Conservation (phyloP, 73 alveolate genomes). For the Paramecium biaurelia region DNA sequence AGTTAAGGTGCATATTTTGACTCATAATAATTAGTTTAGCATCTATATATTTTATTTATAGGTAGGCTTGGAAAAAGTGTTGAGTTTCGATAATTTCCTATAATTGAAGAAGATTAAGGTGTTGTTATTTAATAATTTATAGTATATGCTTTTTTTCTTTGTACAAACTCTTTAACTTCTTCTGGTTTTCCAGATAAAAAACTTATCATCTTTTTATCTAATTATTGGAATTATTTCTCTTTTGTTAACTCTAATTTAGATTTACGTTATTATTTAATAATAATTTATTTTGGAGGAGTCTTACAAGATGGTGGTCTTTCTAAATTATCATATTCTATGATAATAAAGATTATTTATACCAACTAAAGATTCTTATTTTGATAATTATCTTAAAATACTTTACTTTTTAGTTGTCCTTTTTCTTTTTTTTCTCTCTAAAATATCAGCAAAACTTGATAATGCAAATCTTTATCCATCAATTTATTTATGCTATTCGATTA, state of each 20-base stretch:
- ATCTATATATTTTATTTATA: neutral
- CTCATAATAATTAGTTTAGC: neutral
- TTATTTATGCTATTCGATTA: neutral
- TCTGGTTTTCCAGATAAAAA: neutral
- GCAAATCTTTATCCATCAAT: constrained; percentile 2
- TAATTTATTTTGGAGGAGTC: neutral
- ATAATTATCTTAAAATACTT: neutral
- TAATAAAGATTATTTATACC: neutral
- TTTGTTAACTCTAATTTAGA: neutral
- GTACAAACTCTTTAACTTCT: neutral
- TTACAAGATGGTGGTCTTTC: constrained; percentile 28
- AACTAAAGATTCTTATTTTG: neutral
- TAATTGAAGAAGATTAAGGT: neutral
- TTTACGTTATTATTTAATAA: neutral
- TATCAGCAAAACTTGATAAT: constrained; percentile 8
- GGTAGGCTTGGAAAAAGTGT: neutral
- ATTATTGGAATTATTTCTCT: neutral
- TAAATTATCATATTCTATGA: neutral
- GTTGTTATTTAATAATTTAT: neutral
- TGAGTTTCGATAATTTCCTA: neutral
- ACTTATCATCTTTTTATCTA: neutral
- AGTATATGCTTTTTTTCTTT: neutral
- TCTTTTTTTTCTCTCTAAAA: neutral
- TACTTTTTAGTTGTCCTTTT: neutral
- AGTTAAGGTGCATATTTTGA: neutral